Percentiles rank a stretch among this genome's conserved stretches.
Evolutionary conservation across 2,329 filamentous ascomycete genomes (phyloP).

Genomic region (Cladobotryum protrusum): DNA sequence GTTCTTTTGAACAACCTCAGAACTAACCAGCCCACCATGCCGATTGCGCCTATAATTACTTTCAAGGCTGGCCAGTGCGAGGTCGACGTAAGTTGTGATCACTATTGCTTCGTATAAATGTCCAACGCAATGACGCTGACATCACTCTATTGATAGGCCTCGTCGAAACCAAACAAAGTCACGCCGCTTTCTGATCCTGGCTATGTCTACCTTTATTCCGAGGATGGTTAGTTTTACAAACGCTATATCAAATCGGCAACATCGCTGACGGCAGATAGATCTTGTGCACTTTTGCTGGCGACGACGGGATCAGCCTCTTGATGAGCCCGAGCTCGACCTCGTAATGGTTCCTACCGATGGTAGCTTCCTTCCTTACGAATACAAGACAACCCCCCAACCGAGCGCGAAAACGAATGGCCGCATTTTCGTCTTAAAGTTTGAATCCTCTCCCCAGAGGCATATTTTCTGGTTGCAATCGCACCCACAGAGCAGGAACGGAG

Average conservation of each 20-base stretch:
- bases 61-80: slow-evolving; percentile 95
- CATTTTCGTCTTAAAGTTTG: slow-evolving; percentile 90
- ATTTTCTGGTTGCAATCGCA: slow-evolving; percentile 97
- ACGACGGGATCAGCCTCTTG: slow-evolving; percentile 62
- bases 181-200: slow-evolving; percentile 67
- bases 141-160: slow-evolving; percentile 24
- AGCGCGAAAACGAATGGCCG: slow-evolving; percentile 72
- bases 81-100: slow-evolving; percentile 57
- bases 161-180: slow-evolving; percentile 61
- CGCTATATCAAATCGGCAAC: background rate
- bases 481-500: slow-evolving; percentile 62
- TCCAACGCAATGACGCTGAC: slow-evolving; percentile 15
- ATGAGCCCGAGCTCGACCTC: slow-evolving; percentile 76
- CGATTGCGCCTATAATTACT: slow-evolving; percentile 78
- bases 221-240: slow-evolving; percentile 63
- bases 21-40: slow-evolving; percentile 50
- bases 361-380: slow-evolving; percentile 75
- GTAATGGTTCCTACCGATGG: slow-evolving; percentile 91
- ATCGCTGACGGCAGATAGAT: slow-evolving; percentile 42
- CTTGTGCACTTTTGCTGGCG: slow-evolving; percentile 98
- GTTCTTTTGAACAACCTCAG: background rate
- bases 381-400: slow-evolving; percentile 48
- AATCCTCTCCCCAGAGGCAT: slow-evolving; percentile 82
- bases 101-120: slow-evolving; percentile 1
- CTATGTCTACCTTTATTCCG: slow-evolving; percentile 86